Base-by-base conservation (phyloP, 306 rosid species). In the Acacia confusa region DNA sequence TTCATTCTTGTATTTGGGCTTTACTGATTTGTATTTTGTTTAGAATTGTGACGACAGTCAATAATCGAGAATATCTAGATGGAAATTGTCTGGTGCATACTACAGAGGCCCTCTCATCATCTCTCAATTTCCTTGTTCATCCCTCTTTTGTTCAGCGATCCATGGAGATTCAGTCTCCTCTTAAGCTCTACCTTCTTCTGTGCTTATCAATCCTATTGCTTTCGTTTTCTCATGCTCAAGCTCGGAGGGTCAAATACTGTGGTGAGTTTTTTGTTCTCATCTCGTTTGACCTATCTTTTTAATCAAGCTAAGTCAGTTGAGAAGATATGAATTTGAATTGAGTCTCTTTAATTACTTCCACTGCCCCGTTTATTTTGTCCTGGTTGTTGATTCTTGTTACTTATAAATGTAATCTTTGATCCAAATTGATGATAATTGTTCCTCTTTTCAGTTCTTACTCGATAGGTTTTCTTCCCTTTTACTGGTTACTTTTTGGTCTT, bases 241-340 rank as follows among this genome's bases (percentile, higher is more conserved):
- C 97, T 48, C 50, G 43, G 11, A 10, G 50, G 41, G 82, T 92
- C 85, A 84, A 83, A 14, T 91, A 92, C 67, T 94, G 98, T 80
- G 89, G 97, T 94, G 48, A 66, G 83, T 81, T 67, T n/a, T 7
- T 22, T 60, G 86, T 76, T 45, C 45, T 1, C 16, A 70, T 27
- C 79, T 75, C 47, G 2, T 63, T 74, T 77, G 50, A 73, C 58
- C 61, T 65, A 9, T 61, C 34, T 36, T 10, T 20, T 57, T 63
- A 13, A 55, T 64, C 52, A 4, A 55, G 45, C 52, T 70, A 12
- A 53, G 28, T 74, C 61, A 14, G 57, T 73, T 77, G 28, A 30
- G 34, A 32, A 53, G 19, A 32, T 60, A 15, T 28, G 48, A 41
- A 22, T 70, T 70, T 24, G n/a, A 44, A 43, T 20, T 22, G 38